phyloP scores from a whole-genome alignment of 257 asterid species.

The Osmanthus fragrans region DNA sequence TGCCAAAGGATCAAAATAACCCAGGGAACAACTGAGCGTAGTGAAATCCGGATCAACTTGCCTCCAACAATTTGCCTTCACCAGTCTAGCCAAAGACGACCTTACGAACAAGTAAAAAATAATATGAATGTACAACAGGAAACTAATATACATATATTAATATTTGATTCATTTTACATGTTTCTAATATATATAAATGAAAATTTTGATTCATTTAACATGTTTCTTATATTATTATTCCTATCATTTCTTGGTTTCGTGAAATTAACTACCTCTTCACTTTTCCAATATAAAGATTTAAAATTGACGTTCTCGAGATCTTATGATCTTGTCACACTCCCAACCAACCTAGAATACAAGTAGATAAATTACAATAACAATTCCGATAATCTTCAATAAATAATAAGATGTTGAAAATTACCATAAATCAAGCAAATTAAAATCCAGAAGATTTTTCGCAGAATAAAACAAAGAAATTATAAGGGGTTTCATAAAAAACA shows the following conservation, averaged over 20 bases:
- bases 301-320: slow-evolving; percentile 4
- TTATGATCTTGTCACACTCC: background rate
- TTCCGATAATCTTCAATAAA: background rate
- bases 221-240: background rate
- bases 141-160: background rate
- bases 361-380: background rate
- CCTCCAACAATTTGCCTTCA: background rate
- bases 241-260: background rate
- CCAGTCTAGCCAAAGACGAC: background rate
- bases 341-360: slow-evolving; percentile 14
- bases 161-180: background rate
- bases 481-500: slow-evolving; percentile 17
- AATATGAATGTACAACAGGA: background rate
- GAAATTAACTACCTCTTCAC: background rate
- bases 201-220: background rate
- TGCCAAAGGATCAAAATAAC: background rate
- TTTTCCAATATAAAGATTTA: background rate
- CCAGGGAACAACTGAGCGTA: background rate
- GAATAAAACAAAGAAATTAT: slow-evolving; percentile 7
- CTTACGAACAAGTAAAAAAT: background rate
- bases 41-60: background rate
- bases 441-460: background rate
- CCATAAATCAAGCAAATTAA: background rate
- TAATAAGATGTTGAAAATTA: slow-evolving; percentile 7
- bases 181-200: background rate